Conservation (phyloP, 371 early-diverging fungal species). For the Phascolomyces articulosus region DNA sequence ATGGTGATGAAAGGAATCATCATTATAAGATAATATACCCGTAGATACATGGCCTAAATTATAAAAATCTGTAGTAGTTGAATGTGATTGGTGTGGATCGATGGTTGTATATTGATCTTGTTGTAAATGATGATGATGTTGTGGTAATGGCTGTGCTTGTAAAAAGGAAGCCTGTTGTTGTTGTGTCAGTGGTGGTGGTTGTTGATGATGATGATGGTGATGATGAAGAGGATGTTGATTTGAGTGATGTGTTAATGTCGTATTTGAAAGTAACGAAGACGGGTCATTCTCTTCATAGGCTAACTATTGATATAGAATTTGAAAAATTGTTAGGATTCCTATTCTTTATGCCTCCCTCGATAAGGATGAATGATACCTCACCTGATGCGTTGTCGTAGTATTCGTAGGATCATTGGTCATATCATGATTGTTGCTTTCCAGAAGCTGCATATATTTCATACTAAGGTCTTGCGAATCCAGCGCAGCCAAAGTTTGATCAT, state of each 20-base stretch:
- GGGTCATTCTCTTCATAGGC: not conserved
- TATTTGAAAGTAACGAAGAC: not conserved
- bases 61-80: not conserved
- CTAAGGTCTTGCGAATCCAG: not conserved
- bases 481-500: not conserved
- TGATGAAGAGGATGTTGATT: not conserved
- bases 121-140: not conserved
- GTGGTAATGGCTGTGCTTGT: not conserved
- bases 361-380: no score
- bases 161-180: not conserved
- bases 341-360: no score
- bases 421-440: conserved; percentile 4
- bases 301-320: not conserved
- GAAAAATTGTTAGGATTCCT: no score
- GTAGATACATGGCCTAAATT: not conserved
- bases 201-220: not conserved
- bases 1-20: not conserved
- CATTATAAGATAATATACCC: not conserved
- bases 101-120: not conserved
- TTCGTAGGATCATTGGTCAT: not conserved
- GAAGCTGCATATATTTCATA: conserved; percentile 8
- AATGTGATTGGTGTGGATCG: not conserved
- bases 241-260: not conserved
- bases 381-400: not conserved
- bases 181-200: no score